These are phyloP conservation scores for Diaporthe destruens DNA, from an alignment of 2,329 filamentous ascomycete species.

Conservation along the genomic window DNA sequence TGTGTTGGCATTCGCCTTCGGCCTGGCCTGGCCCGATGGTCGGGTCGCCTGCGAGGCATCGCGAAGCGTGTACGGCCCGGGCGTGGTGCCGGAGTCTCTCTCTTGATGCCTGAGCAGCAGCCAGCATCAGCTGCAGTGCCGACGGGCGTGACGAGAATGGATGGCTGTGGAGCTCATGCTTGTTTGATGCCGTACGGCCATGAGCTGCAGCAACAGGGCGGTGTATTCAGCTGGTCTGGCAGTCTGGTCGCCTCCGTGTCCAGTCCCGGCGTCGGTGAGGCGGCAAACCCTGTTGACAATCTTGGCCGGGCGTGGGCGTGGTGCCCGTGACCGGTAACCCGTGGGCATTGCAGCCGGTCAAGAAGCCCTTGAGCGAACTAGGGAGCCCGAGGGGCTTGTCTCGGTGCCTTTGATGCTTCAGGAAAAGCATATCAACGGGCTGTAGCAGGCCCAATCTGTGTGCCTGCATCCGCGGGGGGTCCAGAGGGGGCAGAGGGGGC, in stretches of 20 bases:
- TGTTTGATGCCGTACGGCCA: background rate
- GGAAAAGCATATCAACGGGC: background rate
- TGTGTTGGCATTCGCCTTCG: background rate
- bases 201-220: background rate
- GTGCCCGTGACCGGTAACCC: background rate
- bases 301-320: background rate
- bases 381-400: background rate
- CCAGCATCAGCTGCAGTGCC: background rate
- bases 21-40: background rate
- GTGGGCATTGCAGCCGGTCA: background rate
- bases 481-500: background rate
- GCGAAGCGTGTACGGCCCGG: background rate
- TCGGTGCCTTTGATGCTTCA: background rate
- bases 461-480: conserved; percentile 2
- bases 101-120: background rate
- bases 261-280: background rate
- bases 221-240: background rate
- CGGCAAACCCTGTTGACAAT: conserved; percentile 2
- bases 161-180: background rate
- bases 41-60: background rate
- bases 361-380: background rate
- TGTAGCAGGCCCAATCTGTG: background rate
- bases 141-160: background rate
- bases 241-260: background rate
- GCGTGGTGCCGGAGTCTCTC: background rate